Percentiles rank a stretch among this genome's conserved stretches.
Evolutionary conservation across 306 rosid species (phyloP).

Genomic region (Prunus salicina): DNA sequence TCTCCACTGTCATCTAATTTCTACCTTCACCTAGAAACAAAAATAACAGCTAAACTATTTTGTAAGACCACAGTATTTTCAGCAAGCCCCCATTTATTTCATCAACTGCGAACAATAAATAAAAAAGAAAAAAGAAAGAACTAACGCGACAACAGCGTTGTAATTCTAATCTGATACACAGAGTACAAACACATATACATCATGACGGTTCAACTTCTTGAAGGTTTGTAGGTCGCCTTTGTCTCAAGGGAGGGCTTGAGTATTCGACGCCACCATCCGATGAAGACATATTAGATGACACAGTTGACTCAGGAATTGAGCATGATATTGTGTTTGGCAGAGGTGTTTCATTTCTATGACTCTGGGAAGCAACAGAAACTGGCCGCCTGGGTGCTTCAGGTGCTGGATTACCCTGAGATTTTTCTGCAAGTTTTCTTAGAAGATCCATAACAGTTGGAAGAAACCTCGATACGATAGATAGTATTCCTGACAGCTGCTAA

Average conservation of each 20-base stretch:
- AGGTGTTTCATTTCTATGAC: slow-evolving; percentile 43
- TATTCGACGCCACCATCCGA: slow-evolving; percentile 38
- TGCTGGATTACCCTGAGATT: slow-evolving; percentile 53
- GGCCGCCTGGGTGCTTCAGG: slow-evolving; percentile 37
- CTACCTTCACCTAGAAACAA: background rate
- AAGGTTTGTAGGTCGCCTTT: slow-evolving; percentile 42
- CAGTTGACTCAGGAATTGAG: slow-evolving; percentile 37
- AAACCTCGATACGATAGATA: slow-evolving; percentile 61
- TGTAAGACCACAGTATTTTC: background rate
- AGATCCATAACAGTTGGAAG: slow-evolving; percentile 83
- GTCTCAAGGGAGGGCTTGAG: slow-evolving; percentile 49
- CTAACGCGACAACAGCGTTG: background rate
- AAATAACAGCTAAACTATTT: background rate
- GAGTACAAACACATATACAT: background rate
- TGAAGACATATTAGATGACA: slow-evolving; percentile 52
- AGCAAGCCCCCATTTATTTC: background rate
- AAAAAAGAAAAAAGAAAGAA: background rate
- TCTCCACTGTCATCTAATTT: background rate
- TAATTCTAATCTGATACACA: background rate
- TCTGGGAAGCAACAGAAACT: slow-evolving; percentile 34
- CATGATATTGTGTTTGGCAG: slow-evolving; percentile 34
- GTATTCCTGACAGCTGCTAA: slow-evolving; percentile 68
- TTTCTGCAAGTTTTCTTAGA: slow-evolving; percentile 70
- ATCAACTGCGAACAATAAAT: background rate
- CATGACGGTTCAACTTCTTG: slow-evolving; percentile 45